Evolutionary conservation across 345 rosid genomes (phyloP).

Genomic region (Cochlearia excelsa): DNA sequence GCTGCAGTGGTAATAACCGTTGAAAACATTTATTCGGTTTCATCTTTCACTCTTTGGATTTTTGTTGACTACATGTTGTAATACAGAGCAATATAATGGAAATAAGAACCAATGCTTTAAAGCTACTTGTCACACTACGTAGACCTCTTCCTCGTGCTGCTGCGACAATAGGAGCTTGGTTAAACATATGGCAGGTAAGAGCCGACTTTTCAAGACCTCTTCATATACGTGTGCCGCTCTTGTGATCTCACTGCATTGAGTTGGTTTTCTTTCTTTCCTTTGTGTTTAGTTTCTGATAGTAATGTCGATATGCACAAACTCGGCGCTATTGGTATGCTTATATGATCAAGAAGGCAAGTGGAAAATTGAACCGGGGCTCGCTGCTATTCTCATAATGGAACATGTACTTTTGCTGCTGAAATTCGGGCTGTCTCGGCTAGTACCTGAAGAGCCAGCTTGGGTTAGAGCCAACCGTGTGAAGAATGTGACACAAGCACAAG

Average conservation of each 20-base stretch:
- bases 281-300: constrained; percentile 65
- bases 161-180: constrained; percentile 89
- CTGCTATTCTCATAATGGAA: constrained; percentile 78
- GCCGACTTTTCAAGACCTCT: not conserved
- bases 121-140: constrained; percentile 64
- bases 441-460: constrained; percentile 98
- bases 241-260: constrained; percentile 3
- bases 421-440: constrained; percentile 73
- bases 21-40: constrained; percentile 1
- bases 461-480: constrained; percentile 69
- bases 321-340: constrained; percentile 78
- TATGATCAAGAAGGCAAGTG: constrained; percentile 86
- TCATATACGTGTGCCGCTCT: not conserved
- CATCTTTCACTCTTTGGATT: not conserved
- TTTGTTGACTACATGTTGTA: constrained; percentile 8
- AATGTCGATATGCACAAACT: constrained; percentile 89
- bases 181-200: constrained; percentile 86
- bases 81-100: constrained; percentile 72
- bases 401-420: constrained; percentile 74
- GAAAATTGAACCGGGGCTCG: constrained; percentile 91
- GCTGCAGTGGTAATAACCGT: constrained; percentile 53
- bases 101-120: constrained; percentile 83
- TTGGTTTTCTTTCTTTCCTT: not conserved
- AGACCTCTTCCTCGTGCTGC: constrained; percentile 87
- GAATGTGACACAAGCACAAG: constrained; percentile 69